Percentiles rank a stretch among this genome's conserved stretches.
Conservation (phyloP, 768 basidiomycete genomes). For the Amylocystis lapponica region DNA sequence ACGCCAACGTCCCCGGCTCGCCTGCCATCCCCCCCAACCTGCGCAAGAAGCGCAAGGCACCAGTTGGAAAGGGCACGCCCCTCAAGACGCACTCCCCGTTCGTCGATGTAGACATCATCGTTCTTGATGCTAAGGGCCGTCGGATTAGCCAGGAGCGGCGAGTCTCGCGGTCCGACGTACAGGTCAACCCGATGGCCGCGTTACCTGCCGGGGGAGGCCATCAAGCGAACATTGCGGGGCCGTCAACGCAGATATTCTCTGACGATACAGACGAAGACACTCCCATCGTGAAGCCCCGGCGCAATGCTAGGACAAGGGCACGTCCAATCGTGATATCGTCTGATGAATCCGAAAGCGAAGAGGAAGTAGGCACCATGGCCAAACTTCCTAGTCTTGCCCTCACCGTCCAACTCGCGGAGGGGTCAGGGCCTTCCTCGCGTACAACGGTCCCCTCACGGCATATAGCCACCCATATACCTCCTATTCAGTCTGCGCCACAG, state of each 20-base stretch:
- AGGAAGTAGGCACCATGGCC: conserved; percentile 4
- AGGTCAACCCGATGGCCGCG: conserved; percentile 26
- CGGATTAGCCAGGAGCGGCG: conserved; percentile 57
- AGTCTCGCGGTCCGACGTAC: conserved; percentile 41
- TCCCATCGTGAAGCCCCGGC: conserved; percentile 1
- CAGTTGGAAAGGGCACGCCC: conserved; percentile 9
- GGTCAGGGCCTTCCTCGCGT: too few relatives aligned
- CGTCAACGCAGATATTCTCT: too few relatives aligned
- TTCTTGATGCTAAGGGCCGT: conserved; percentile 56
- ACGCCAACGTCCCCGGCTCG: conserved; percentile 32
- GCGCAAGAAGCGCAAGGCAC: conserved; percentile 21
- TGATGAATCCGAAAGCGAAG: conserved; percentile 42
- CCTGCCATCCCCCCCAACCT: conserved; percentile 27
- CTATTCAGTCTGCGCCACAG: too few relatives aligned
- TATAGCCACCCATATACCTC: too few relatives aligned
- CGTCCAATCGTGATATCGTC: conserved; percentile 34
- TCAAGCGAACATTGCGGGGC: background rate
- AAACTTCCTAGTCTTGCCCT: conserved; percentile 3
- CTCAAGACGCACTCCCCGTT: conserved; percentile 39
- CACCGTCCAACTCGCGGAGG: too few relatives aligned
- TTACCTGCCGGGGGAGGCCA: background rate
- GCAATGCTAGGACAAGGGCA: background rate
- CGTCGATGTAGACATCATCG: conserved; percentile 61
- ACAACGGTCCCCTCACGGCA: too few relatives aligned
- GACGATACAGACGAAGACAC: conserved; percentile 2